phyloP scores from a whole-genome alignment of 148 eudicot species.

The Nepenthes gracilis region DNA sequence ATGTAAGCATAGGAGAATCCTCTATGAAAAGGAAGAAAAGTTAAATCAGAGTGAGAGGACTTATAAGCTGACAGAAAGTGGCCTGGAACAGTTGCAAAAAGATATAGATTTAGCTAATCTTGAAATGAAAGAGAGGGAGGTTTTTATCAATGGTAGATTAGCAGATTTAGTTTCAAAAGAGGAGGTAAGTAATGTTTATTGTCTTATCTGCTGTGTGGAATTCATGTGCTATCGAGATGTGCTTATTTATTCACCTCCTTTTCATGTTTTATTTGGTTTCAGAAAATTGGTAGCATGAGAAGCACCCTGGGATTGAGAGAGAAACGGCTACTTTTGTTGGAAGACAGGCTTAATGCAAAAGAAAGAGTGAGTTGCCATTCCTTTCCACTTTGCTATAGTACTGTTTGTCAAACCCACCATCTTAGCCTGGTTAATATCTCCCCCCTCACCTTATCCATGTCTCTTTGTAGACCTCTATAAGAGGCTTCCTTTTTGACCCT shows the following conservation, averaged over 20 bases:
- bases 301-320: conserved; percentile 49
- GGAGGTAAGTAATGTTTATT: conserved; percentile 30
- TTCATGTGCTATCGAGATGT: neutral
- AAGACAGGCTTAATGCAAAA: conserved; percentile 51
- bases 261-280: conserved; percentile 16
- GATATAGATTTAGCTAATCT: conserved; percentile 35
- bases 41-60: conserved; percentile 36
- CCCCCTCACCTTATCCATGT: too few relatives aligned
- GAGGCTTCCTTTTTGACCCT: too few relatives aligned
- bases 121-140: conserved; percentile 43
- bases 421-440: neutral
- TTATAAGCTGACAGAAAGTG: conserved; percentile 45
- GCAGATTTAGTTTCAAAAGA: conserved; percentile 48
- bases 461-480: too few relatives aligned
- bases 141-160: conserved; percentile 36
- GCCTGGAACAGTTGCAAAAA: conserved; percentile 43
- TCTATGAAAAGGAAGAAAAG: conserved; percentile 59
- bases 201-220: conserved; percentile 1
- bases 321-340: conserved; percentile 40
- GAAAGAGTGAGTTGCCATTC: conserved; percentile 54
- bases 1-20: conserved; percentile 44
- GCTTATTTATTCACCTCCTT: neutral
- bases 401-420: neutral
- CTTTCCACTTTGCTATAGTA: neutral
- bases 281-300: conserved; percentile 53